phyloP scores from a whole-genome alignment of 2,329 filamentous ascomycete species.

The Xylariaceae sp. region DNA sequence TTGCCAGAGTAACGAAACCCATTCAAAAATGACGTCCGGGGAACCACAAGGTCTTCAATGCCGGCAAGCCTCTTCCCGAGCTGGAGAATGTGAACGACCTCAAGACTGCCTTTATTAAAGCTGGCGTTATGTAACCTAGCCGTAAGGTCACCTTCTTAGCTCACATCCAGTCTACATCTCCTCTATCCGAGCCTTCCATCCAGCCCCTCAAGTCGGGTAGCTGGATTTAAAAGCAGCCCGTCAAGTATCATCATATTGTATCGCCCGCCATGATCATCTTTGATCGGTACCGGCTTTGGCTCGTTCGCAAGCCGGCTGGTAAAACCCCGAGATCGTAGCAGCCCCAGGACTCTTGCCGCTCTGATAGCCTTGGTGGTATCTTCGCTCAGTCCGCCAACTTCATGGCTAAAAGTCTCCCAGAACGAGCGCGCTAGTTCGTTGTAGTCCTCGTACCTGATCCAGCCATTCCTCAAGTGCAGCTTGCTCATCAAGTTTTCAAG shows the following conservation, averaged over 20 bases:
- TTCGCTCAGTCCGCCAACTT: constrained; percentile 22
- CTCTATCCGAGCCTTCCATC: too few species aligned
- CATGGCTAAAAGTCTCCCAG: constrained; percentile 24
- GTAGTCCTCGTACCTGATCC: constrained; percentile 27
- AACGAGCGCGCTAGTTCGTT: constrained; percentile 21
- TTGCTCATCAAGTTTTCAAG: constrained; percentile 26
- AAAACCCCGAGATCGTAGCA: constrained; percentile 28
- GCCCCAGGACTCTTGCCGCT: constrained; percentile 25
- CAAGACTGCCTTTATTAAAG: too few species aligned
- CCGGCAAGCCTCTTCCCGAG: too few species aligned
- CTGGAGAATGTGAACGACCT: too few species aligned
- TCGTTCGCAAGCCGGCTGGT: constrained; percentile 30
- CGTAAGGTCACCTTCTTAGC: too few species aligned
- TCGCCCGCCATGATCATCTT: constrained; percentile 27
- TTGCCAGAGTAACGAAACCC: too few species aligned
- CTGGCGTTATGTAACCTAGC: too few species aligned
- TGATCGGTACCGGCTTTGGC: constrained; percentile 26
- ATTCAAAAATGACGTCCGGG: too few species aligned
- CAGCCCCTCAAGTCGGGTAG: constrained; percentile 1
- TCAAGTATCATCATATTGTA: constrained; percentile 32
- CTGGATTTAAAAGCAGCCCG: constrained; percentile 27
- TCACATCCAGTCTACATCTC: too few species aligned
- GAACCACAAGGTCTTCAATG: too few species aligned
- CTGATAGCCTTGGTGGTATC: constrained; percentile 22
- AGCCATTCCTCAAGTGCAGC: constrained; percentile 28